phyloP scores from a whole-genome alignment of 371 early-diverging fungal species.

The Zopfochytrium polystomum region DNA sequence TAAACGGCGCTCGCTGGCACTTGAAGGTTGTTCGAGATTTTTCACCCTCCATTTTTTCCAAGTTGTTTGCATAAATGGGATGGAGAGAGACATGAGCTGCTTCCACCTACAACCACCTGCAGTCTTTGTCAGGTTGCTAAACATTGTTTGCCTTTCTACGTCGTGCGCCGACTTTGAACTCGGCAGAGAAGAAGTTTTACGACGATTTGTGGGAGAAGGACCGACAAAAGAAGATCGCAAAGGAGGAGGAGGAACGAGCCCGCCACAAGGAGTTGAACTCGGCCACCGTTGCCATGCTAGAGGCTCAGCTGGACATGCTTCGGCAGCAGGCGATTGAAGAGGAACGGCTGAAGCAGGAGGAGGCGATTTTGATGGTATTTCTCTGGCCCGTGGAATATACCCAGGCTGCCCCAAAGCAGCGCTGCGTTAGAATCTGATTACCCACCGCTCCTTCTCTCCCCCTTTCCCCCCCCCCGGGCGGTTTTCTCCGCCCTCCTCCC shows the following conservation, averaged over 20 bases:
- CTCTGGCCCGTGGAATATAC: neutral
- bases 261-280: conserved; percentile 29
- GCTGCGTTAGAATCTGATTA: neutral
- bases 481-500: neutral
- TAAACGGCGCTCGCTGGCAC: conserved; percentile 13
- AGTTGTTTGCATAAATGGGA: too few species aligned
- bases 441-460: neutral
- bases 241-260: conserved; percentile 40
- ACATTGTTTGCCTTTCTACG: neutral
- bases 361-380: conserved; percentile 43
- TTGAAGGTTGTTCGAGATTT: conserved; percentile 22
- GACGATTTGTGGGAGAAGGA: conserved; percentile 52
- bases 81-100: too few species aligned
- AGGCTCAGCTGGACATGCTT: conserved; percentile 38
- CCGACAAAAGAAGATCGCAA: conserved; percentile 43
- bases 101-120: too few species aligned
- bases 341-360: conserved; percentile 44
- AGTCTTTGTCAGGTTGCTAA: too few species aligned
- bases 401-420: too few species aligned
- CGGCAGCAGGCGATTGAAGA: conserved; percentile 36
- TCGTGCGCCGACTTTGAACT: neutral
- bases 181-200: conserved; percentile 42
- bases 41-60: neutral
- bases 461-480: too few species aligned
- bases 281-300: conserved; percentile 34